These are phyloP conservation scores for Petunia hybrid DNA, from an alignment of 305 asterid species.

Conservation along the genomic window DNA sequence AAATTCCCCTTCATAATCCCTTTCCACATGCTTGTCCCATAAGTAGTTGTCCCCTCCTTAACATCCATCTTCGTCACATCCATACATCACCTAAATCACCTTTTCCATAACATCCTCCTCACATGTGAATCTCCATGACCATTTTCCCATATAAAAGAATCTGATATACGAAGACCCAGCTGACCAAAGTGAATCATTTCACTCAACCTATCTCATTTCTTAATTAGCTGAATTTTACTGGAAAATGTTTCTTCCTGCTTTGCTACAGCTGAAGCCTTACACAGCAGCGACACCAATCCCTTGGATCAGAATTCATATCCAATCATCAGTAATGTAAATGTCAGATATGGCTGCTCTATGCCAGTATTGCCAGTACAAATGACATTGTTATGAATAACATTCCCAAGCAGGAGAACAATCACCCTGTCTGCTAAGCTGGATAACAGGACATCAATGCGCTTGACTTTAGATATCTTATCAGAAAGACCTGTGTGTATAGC, in stretches of 20 bases:
- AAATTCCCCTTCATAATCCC: neutral
- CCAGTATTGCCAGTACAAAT: neutral
- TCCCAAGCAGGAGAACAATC: slow-evolving; percentile 27
- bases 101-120: neutral
- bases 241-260: slow-evolving; percentile 22
- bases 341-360: neutral
- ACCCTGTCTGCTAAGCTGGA: slow-evolving; percentile 4
- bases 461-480: slow-evolving; percentile 1
- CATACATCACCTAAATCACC: slow-evolving; percentile 14
- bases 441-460: slow-evolving; percentile 13
- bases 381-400: slow-evolving; percentile 2
- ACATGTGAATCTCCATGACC: neutral
- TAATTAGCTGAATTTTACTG: slow-evolving; percentile 4
- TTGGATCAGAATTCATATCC: slow-evolving; percentile 21
- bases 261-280: slow-evolving; percentile 16
- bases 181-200: slow-evolving; percentile 4
- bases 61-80: slow-evolving; percentile 3
- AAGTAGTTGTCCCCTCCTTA: slow-evolving; percentile 14
- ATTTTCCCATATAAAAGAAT: neutral
- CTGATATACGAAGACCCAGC: slow-evolving; percentile 14
- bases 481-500: neutral
- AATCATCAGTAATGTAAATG: slow-evolving; percentile 17
- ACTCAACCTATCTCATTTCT: slow-evolving; percentile 22
- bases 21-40: neutral
- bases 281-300: slow-evolving; percentile 19